Evolutionary conservation across 768 basidiomycete genomes (phyloP), one percentile per base, ranked within the genome.

Genomic region (Boletus coccyginus): DNA sequence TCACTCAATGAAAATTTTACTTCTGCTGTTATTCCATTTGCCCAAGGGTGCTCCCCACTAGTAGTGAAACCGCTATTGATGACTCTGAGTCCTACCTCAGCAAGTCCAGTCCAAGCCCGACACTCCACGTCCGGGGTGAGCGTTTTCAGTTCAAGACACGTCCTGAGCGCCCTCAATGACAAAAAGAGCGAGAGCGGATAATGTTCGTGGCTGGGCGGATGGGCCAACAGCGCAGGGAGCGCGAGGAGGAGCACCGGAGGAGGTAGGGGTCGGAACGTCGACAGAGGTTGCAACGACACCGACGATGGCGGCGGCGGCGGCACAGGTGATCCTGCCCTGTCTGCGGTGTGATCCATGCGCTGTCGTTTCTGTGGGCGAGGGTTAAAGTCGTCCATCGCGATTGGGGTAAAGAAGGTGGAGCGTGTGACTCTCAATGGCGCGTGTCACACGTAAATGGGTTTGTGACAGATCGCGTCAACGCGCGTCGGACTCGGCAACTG

Each of bases 81-180:
- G 43, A 83, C 77, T 56, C 75, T 75, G 65, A 90, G 76, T 4
- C 88, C 89, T 2, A 88, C 62, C 68, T 92, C 90, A 0, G 83
- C 88, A 0, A 91, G 61, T 11, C 80, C 79, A 1, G 84, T 83
- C 83, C 86, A 90, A 1, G 87, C 87, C 9, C 83, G 75, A 64
- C 87, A 90, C 62, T 90, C 88, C 10, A 85, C 67, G 49, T 81
- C 79, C 7, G 79, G 77, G 7, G 83, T 79, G 1, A 90, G 73
- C 13, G 77, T 74, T 3, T 75, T 73, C 0, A 83, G 59, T 0
- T 71, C 61, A 13, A 89, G 74, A 66, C 85, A 88, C 60, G 75
- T 78, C 43, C 81, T 71, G 11, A 90, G 65, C 0, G 89, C 82
- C 44, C 75, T 67, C 2, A 83, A 66, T 0, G 88, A 85, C 6